Conservation (phyloP, 176 grass and related monocot species). For the Eleusine coracana region DNA sequence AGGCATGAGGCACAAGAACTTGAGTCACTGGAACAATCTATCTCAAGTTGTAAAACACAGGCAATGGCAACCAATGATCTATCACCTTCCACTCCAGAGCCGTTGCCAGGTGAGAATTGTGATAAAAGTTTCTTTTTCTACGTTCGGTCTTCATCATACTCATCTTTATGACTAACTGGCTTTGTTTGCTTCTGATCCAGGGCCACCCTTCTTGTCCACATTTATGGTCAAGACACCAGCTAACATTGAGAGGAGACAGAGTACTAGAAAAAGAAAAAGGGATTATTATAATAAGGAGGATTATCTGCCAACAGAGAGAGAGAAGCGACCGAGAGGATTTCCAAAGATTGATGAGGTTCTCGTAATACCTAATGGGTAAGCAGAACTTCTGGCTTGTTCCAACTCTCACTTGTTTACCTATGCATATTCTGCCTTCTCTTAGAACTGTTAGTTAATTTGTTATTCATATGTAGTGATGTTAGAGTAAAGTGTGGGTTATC, state of each 20-base stretch:
- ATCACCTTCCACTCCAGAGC: conserved; percentile 49
- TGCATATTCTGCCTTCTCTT: not conserved
- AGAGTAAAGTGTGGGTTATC: not conserved
- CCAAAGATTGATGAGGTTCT: conserved; percentile 44
- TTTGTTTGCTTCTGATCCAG: conserved; percentile 42
- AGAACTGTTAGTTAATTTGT: not conserved
- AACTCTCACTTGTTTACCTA: conserved; percentile 5
- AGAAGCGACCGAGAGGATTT: conserved; percentile 39
- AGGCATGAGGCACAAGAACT: conserved; percentile 12
- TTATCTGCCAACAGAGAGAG: conserved; percentile 53
- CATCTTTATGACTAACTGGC: conserved; percentile 13
- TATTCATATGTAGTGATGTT: not conserved
- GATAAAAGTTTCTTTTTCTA: conserved; percentile 4
- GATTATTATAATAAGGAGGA: conserved; percentile 25
- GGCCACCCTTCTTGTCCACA: conserved; percentile 53
- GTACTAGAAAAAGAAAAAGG: conserved; percentile 56
- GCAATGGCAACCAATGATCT: conserved; percentile 29
- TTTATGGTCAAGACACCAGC: conserved; percentile 74
- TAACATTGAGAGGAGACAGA: conserved; percentile 54
- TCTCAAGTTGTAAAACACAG: not conserved
- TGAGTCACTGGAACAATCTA: conserved; percentile 6
- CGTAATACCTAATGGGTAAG: conserved; percentile 68
- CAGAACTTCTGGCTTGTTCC: conserved; percentile 30
- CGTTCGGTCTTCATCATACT: conserved; percentile 29
- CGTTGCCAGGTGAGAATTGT: conserved; percentile 52